Percentiles rank a stretch among this genome's conserved stretches.
phyloP scores from a whole-genome alignment of 2,329 filamentous ascomycete species.

The Thyridium curvatum region DNA sequence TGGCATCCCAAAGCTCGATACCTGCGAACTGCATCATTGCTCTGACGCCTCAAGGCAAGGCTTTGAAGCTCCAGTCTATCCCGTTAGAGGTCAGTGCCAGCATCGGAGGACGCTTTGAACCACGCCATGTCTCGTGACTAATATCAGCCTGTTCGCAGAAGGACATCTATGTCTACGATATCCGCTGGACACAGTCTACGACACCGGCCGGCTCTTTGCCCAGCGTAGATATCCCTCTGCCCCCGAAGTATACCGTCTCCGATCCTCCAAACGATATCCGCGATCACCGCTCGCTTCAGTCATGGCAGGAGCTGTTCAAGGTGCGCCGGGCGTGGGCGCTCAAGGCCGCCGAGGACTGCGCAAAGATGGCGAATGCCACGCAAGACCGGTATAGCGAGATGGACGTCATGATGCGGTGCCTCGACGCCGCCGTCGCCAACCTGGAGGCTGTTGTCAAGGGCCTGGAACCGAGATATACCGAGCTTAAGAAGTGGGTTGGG shows the following conservation, averaged over 20 bases:
- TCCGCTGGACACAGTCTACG: conserved; percentile 60
- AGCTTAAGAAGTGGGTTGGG: conserved; percentile 64
- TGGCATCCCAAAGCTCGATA: conserved; percentile 68
- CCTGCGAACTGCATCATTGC: conserved; percentile 75
- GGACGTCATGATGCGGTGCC: conserved; percentile 69
- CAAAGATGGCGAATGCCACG: conserved; percentile 54
- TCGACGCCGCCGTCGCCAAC: conserved; percentile 82
- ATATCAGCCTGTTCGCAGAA: conserved; percentile 51
- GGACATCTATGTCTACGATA: conserved; percentile 90
- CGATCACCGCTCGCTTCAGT: conserved; percentile 70
- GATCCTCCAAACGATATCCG: conserved; percentile 76
- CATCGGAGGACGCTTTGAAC: background rate
- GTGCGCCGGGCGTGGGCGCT: conserved; percentile 75
- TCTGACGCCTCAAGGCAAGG: conserved; percentile 78
- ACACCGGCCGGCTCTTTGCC: conserved; percentile 36
- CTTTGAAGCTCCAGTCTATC: conserved; percentile 73
- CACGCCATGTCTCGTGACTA: conserved; percentile 4
- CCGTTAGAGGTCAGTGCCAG: conserved; percentile 62
- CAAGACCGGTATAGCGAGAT: conserved; percentile 66
- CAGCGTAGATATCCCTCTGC: conserved; percentile 42
- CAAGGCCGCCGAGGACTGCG: conserved; percentile 62
- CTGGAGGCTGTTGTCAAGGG: conserved; percentile 68
- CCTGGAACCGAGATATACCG: conserved; percentile 65
- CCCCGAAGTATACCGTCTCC: conserved; percentile 50
- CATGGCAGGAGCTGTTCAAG: conserved; percentile 86